Conservation (phyloP, 2,329 filamentous ascomycete species). For the Byssochlamys sp. region DNA sequence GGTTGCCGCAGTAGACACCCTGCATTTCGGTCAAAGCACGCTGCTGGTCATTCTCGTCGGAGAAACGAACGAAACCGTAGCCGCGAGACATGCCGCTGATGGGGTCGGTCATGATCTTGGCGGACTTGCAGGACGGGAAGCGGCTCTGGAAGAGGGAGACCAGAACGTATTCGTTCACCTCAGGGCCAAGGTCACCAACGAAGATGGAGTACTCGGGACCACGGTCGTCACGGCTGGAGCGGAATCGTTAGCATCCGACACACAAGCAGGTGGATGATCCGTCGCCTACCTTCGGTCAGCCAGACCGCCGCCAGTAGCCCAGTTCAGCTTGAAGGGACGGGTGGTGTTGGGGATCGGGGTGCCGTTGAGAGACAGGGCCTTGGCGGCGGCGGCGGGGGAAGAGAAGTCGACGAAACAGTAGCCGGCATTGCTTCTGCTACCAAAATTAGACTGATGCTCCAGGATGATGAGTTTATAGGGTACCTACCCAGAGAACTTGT, state of each 20-base stretch:
- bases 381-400: constrained; percentile 72
- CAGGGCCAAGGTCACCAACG: constrained; percentile 90
- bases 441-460: constrained; percentile 30
- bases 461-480: constrained; percentile 3
- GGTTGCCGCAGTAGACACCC: constrained; percentile 96
- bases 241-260: constrained; percentile 5
- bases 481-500: constrained; percentile 91
- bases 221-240: constrained; percentile 67
- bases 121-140: constrained; percentile 95
- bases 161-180: constrained; percentile 96
- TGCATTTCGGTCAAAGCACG: constrained; percentile 96
- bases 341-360: constrained; percentile 84
- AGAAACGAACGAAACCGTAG: constrained; percentile 96
- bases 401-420: constrained; percentile 97
- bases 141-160: constrained; percentile 94
- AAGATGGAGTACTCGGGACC: constrained; percentile 96
- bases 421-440: constrained; percentile 70
- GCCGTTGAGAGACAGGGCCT: constrained; percentile 84
- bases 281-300: constrained; percentile 71
- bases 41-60: constrained; percentile 90
- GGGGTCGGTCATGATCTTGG: constrained; percentile 99
- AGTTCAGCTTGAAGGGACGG: constrained; percentile 97
- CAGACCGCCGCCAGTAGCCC: constrained; percentile 91
- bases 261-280: not conserved
- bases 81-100: constrained; percentile 95